A percentile compares a stretch with the other conserved stretches of the same genome.
phyloP scores from a whole-genome alignment of 768 basidiomycete species.

The Calocybe gangraenosa region DNA sequence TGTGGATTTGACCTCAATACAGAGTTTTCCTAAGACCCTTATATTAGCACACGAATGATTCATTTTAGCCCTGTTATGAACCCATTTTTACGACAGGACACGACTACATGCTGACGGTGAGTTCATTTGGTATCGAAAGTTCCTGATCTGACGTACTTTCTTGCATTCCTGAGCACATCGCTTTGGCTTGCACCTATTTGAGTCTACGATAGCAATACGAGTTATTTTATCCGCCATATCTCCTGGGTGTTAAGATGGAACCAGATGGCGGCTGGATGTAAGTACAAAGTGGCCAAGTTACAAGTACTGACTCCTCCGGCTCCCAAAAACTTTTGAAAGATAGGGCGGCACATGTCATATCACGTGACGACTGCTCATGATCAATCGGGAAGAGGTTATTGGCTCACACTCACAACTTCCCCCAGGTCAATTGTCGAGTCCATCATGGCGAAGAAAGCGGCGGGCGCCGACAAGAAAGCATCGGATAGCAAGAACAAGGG shows the following conservation, averaged over 20 bases:
- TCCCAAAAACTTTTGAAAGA: conserved; percentile 17
- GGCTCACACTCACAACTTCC: neutral
- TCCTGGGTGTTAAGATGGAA: conserved; percentile 6
- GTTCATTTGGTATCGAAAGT: conserved; percentile 5
- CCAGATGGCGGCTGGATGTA: conserved; percentile 15
- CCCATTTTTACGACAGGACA: conserved; percentile 25
- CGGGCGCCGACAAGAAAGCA: conserved; percentile 24
- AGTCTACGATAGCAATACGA: conserved; percentile 92
- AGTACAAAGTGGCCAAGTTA: too few species aligned
- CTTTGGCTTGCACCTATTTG: conserved; percentile 95
- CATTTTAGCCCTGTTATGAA: conserved; percentile 2
- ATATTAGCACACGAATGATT: neutral
- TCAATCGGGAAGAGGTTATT: conserved; percentile 16
- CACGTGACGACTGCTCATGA: conserved; percentile 15
- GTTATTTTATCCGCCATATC: conserved; percentile 93
- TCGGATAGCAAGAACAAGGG: conserved; percentile 31
- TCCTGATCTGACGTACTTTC: conserved; percentile 51
- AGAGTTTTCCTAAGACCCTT: conserved; percentile 73
- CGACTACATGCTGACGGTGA: conserved; percentile 17
- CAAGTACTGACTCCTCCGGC: too few species aligned
- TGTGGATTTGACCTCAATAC: conserved; percentile 94
- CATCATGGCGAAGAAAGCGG: conserved; percentile 35
- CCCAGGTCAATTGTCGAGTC: neutral
- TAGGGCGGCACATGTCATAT: neutral
- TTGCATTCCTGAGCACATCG: conserved; percentile 97